Percentiles rank a stretch among this genome's conserved stretches.
phyloP scores from a whole-genome alignment of 768 basidiomycete genomes.

The Xanthoconium purpureum region DNA sequence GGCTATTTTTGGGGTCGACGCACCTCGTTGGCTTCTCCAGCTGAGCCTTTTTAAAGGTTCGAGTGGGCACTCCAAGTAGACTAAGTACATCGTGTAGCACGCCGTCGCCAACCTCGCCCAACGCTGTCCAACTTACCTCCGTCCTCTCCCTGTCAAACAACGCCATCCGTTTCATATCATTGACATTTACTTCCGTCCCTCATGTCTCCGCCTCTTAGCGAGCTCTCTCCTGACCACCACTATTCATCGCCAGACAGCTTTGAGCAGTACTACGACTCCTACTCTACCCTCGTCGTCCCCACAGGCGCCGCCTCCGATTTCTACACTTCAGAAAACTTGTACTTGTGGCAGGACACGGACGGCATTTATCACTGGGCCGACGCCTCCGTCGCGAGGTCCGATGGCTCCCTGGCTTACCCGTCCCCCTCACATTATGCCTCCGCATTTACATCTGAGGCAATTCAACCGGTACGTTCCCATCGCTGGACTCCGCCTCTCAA shows the following conservation, averaged over 20 bases:
- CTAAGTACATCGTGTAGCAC: constrained; percentile 21
- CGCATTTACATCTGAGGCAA: constrained; percentile 13
- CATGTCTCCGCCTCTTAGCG: constrained; percentile 28
- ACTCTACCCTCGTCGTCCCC: constrained; percentile 16
- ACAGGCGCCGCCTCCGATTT: constrained; percentile 15
- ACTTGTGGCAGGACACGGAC: constrained; percentile 27
- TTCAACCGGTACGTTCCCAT: constrained; percentile 17
- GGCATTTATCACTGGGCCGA: constrained; percentile 29
- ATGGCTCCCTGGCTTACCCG: constrained; percentile 20
- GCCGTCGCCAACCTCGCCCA: background rate
- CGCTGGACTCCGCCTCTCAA: background rate
- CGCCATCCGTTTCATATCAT: constrained; percentile 24
- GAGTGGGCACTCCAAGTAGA: constrained; percentile 10
- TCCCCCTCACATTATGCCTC: constrained; percentile 14
- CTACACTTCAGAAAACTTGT: constrained; percentile 28
- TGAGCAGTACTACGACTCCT: constrained; percentile 26
- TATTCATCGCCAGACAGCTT: constrained; percentile 12
- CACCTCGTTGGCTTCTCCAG: constrained; percentile 26
- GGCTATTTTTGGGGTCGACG: constrained; percentile 21
- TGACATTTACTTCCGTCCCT: constrained; percentile 17
- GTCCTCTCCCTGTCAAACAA: constrained; percentile 2
- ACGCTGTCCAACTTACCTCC: constrained; percentile 10
- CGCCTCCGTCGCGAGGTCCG: constrained; percentile 25
- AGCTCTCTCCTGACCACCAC: constrained; percentile 17
- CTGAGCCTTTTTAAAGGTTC: constrained; percentile 21